Evolutionary conservation across 2,329 filamentous ascomycete genomes (phyloP).

Genomic region (Eutypella sp.): DNA sequence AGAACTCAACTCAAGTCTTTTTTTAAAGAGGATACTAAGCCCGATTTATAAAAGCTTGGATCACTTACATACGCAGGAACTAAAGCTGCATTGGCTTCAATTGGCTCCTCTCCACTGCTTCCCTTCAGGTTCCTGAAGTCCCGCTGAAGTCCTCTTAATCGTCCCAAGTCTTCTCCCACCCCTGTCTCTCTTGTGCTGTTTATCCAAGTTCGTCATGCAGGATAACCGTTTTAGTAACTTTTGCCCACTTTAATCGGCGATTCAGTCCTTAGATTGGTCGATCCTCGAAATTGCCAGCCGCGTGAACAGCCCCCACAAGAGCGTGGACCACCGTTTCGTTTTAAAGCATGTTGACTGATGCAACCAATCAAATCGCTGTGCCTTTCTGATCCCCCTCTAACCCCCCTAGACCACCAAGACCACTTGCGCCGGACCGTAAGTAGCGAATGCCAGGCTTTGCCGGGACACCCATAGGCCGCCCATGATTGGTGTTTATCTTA

Average conservation of each 20-base stretch:
- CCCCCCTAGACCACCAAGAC: too few relatives aligned
- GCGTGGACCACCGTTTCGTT: constrained; percentile 19
- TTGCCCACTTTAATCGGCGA: background rate
- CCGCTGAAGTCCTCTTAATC: too few relatives aligned
- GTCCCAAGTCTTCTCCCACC: too few relatives aligned
- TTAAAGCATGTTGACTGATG: constrained; percentile 4
- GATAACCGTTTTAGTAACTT: constrained; percentile 1
- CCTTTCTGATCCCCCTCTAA: constrained; percentile 13
- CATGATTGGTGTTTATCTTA: too few relatives aligned
- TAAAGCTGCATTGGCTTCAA: too few relatives aligned
- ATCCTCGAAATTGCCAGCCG: constrained; percentile 6
- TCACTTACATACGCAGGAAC: background rate
- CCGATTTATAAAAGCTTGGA: background rate
- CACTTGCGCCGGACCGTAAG: too few relatives aligned
- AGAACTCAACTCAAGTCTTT: too few relatives aligned
- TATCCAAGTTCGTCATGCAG: background rate
- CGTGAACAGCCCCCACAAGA: constrained; percentile 2
- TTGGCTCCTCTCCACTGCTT: too few relatives aligned
- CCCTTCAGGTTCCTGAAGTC: too few relatives aligned
- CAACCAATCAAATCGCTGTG: constrained; percentile 21
- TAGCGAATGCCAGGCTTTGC: too few relatives aligned
- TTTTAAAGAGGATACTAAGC: too few relatives aligned
- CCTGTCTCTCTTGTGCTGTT: background rate
- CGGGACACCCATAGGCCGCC: too few relatives aligned
- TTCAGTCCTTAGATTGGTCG: constrained; percentile 8